Percentiles rank a stretch among this genome's conserved stretches.
Evolutionary conservation across 106 monocot species (phyloP).

Genomic region (Ottelia alismoides): DNA sequence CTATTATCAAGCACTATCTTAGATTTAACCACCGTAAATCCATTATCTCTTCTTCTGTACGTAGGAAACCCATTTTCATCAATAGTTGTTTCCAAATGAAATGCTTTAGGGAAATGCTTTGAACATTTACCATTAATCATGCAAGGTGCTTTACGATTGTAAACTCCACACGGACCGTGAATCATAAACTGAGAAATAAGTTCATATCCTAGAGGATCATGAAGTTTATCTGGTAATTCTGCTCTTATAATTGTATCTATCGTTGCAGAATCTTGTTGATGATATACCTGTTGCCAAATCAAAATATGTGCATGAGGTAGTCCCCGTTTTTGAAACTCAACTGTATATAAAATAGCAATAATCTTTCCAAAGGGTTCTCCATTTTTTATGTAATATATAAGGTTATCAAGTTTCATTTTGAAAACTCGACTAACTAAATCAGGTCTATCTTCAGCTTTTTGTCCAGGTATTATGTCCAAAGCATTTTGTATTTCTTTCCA

Average conservation of each 20-base stretch:
- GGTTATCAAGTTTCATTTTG: constrained; percentile 9
- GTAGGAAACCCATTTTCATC: constrained; percentile 4
- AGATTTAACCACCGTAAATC: too few relatives aligned
- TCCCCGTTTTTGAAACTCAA: constrained; percentile 18
- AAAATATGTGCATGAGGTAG: constrained; percentile 18
- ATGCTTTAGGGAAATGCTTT: constrained; percentile 15
- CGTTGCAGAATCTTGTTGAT: neutral
- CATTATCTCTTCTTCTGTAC: constrained; percentile 7
- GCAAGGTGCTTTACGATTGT: constrained; percentile 4
- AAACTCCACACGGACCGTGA: constrained; percentile 3
- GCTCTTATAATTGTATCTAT: constrained; percentile 11
- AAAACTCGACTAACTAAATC: constrained; percentile 15
- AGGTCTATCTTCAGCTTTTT: constrained; percentile 7
- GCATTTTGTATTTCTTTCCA: constrained; percentile 10
- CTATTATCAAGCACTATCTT: too few relatives aligned
- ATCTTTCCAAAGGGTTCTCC: constrained; percentile 1
- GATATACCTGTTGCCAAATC: neutral
- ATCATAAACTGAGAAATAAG: constrained; percentile 5
- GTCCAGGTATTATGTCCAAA: neutral
- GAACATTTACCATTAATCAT: constrained; percentile 11
- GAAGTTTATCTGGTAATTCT: constrained; percentile 5
- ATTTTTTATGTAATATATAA: constrained; percentile 9
- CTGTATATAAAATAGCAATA: constrained; percentile 2
- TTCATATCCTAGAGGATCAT: neutral
- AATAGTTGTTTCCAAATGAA: neutral